Base-by-base conservation (phyloP, 495 filamentous ascomycete genomes). In the Aspergillus bridgeri region DNA sequence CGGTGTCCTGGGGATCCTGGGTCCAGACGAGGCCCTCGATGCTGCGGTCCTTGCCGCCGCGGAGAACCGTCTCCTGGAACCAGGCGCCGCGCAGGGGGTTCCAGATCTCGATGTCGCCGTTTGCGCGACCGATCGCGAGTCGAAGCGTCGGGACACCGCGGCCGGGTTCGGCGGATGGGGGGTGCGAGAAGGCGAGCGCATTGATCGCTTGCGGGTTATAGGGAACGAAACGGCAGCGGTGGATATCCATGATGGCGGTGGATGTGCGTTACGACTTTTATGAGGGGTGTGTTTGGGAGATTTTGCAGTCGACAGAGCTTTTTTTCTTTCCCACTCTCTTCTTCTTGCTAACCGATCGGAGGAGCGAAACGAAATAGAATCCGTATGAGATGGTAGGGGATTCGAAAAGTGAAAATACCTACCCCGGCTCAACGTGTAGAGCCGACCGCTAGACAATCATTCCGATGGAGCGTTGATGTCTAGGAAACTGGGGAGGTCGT, bases 31-130 rank as follows among this genome's bases (percentile, higher is more conserved):
- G 78, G 13, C 90, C 91, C 74, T 98, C 94, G 54, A 96, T 89
- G 57, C 89, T 92, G 50, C 91, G 78, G 62, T 91, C 90, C 56
- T 89, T 86, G 51, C 92, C 94, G 58, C 94, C 94, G 42, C 81
- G 81, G 8, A 97, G 83, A 42, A 89, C 84, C 15, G 84, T 86
- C 75, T 99, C 94, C 64, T 97, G 94, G 64, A 89, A 81, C 94
- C 94, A 99, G 48, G 81, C 73, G 15, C 92, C 92, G 59, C 83
- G 82, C 57, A 88, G 72, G 6, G 95, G 94, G 70, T 96, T 96
- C 95, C 95, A 99, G 58, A 99, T 92, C 74, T 98, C 94, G 63
- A 99, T 94, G 65, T 96, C 90, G 64, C 94, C 94, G 69, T 97
- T 97, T 46, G 91, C 87, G 60, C 94, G 87, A 51, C 94, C 94